phyloP scores from a whole-genome alignment of 768 basidiomycete genomes.

The Coprinopsis cinerea region DNA sequence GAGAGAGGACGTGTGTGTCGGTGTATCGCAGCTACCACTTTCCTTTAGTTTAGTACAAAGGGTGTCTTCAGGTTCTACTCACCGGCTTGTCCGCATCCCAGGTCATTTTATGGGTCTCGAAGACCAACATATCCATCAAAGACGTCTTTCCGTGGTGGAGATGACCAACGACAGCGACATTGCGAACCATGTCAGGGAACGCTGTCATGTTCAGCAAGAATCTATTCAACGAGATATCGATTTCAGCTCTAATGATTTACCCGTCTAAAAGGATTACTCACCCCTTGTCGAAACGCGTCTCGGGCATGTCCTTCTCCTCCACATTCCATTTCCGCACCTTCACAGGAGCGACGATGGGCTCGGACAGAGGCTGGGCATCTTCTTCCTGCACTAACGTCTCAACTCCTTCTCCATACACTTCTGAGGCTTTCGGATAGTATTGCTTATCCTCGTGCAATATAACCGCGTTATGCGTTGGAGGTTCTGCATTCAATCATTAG shows the following conservation, averaged over 20 bases:
- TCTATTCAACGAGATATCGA: conserved; percentile 44
- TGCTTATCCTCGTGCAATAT: conserved; percentile 96
- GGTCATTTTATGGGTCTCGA: conserved; percentile 91
- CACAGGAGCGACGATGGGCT: conserved; percentile 93
- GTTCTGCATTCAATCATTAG: conserved; percentile 28
- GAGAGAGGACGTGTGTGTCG: conserved; percentile 87
- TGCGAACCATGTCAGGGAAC: conserved; percentile 92
- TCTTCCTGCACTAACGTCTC: conserved; percentile 98
- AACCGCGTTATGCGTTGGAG: conserved; percentile 75
- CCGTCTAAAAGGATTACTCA: conserved; percentile 31
- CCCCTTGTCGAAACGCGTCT: conserved; percentile 98
- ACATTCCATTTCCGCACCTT: conserved; percentile 94
- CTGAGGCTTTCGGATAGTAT: conserved; percentile 90
- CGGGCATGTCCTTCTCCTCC: conserved; percentile 92
- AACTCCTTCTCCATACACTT: conserved; percentile 90
- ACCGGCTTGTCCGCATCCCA: conserved; percentile 93
- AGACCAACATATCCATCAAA: conserved; percentile 93
- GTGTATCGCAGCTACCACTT: conserved; percentile 79
- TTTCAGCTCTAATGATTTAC: conserved; percentile 7
- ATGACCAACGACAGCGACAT: conserved; percentile 94
- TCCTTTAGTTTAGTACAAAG: neutral
- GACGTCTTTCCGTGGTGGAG: conserved; percentile 98
- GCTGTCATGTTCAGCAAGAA: conserved; percentile 89
- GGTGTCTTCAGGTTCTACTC: conserved; percentile 21
- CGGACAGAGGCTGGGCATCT: conserved; percentile 90